phyloP scores from a whole-genome alignment of 148 eudicot species.

The Amaranthus palmeri region DNA sequence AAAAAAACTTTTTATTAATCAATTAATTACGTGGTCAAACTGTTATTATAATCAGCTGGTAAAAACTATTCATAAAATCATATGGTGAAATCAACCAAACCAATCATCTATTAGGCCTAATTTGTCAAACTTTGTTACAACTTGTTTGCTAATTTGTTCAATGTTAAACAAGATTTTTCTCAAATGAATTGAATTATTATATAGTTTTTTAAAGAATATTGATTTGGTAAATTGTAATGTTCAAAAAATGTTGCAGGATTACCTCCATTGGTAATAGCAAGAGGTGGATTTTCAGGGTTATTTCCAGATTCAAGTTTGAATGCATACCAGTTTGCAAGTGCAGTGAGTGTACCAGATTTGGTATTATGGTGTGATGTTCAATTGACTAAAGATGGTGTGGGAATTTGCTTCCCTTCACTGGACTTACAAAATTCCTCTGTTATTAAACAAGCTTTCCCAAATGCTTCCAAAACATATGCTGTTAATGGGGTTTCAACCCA shows the following conservation, averaged over 20 bases:
- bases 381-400: slow-evolving; percentile 29
- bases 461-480: slow-evolving; percentile 34
- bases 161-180: no score
- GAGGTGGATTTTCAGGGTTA: slow-evolving; percentile 81
- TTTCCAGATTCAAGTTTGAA: slow-evolving; percentile 64
- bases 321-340: slow-evolving; percentile 45
- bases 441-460: slow-evolving; percentile 5
- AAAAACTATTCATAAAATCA: no score
- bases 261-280: slow-evolving; percentile 66
- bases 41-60: no score
- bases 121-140: no score
- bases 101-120: no score
- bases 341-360: slow-evolving; percentile 33
- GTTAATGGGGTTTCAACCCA: slow-evolving; percentile 50
- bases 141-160: no score
- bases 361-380: slow-evolving; percentile 90
- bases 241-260: slow-evolving; percentile 40
- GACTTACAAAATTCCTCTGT: slow-evolving; percentile 51
- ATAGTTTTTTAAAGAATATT: no score
- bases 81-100: no score
- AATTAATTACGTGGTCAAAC: no score
- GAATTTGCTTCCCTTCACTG: slow-evolving; percentile 71
- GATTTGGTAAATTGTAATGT: background rate
- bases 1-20: no score
- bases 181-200: no score